A percentile compares a stretch with the other conserved stretches of the same genome.
phyloP scores from a whole-genome alignment of 106 monocot genomes.

The Acorus gramineus region DNA sequence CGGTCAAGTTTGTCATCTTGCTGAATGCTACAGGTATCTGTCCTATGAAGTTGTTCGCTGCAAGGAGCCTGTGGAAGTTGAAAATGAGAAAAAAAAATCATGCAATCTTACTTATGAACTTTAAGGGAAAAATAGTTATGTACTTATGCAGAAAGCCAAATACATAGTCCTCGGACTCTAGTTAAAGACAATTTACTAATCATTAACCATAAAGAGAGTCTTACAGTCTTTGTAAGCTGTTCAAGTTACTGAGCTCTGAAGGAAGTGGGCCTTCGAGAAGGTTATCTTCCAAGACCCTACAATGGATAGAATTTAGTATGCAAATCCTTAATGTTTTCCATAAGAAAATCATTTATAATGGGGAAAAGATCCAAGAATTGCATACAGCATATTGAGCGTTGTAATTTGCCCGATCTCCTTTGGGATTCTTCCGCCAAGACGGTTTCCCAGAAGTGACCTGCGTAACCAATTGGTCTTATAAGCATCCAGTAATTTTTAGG shows the following conservation, averaged over 20 bases:
- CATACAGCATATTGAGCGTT: constrained; percentile 11
- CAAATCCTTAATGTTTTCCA: not conserved
- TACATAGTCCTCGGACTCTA: no score
- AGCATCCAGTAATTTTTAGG: not conserved
- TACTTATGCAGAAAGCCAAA: no score
- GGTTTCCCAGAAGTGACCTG: constrained; percentile 20
- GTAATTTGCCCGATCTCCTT: constrained; percentile 10
- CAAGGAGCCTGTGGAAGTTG: constrained; percentile 5
- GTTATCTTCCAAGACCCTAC: constrained; percentile 17
- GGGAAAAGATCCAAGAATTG: not conserved
- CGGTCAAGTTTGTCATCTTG: constrained; percentile 19
- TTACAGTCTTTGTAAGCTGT: constrained; percentile 18
- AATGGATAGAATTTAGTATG: not conserved
- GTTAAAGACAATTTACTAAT: no score
- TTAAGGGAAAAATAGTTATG: no score
- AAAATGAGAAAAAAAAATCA: no score
- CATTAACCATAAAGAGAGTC: not conserved
- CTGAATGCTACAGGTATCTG: constrained; percentile 12
- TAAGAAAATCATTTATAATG: no score
- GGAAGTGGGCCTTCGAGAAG: constrained; percentile 11
- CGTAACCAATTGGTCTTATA: not conserved
- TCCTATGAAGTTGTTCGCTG: constrained; percentile 14
- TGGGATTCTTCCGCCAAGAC: constrained; percentile 14
- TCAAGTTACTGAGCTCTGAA: constrained; percentile 13
- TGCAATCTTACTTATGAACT: no score